Percentiles rank a stretch among this genome's conserved stretches.
Evolutionary conservation across 192 early-diverging fungal genomes (phyloP).

Genomic region (Dissophora globulifera): DNA sequence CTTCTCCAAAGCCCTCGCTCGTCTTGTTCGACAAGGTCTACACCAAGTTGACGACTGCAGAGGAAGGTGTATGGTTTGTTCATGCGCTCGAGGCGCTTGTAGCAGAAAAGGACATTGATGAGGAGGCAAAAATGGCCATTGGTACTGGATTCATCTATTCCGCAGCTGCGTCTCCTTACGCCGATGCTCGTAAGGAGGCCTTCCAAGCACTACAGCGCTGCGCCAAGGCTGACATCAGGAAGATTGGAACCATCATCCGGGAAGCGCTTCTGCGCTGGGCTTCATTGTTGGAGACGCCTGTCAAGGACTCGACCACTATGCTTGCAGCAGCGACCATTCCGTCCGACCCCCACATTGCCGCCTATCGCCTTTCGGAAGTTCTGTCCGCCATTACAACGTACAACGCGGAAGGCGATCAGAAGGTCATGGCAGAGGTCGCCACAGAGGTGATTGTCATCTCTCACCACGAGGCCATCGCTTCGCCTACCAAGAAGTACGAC

Average conservation of each 20-base stretch:
- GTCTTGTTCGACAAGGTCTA: constrained; percentile 88
- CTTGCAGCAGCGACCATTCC: constrained; percentile 31
- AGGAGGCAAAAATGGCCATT: constrained; percentile 47
- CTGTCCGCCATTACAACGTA: constrained; percentile 62
- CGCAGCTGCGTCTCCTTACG: constrained; percentile 57
- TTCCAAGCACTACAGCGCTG: constrained; percentile 54
- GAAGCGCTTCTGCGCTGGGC: constrained; percentile 61
- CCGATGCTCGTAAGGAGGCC: constrained; percentile 55
- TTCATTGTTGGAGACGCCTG: constrained; percentile 56
- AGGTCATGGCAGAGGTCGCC: constrained; percentile 51
- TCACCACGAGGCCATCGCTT: constrained; percentile 66
- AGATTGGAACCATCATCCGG: constrained; percentile 48
- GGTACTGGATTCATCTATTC: constrained; percentile 68
- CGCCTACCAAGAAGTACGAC: constrained; percentile 73
- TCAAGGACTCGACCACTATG: constrained; percentile 61
- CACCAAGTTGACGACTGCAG: constrained; percentile 68
- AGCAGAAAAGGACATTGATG: constrained; percentile 49
- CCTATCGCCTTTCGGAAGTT: constrained; percentile 62
- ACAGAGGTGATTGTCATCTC: constrained; percentile 60
- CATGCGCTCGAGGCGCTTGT: constrained; percentile 66
- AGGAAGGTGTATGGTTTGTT: constrained; percentile 76
- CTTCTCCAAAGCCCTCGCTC: constrained; percentile 73
- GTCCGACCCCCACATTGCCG: constrained; percentile 41
- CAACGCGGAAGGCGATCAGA: constrained; percentile 30
- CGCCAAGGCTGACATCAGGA: constrained; percentile 33